Conservation (phyloP, 495 filamentous ascomycete genomes). For the Pyrenopolyporus hunteri region DNA sequence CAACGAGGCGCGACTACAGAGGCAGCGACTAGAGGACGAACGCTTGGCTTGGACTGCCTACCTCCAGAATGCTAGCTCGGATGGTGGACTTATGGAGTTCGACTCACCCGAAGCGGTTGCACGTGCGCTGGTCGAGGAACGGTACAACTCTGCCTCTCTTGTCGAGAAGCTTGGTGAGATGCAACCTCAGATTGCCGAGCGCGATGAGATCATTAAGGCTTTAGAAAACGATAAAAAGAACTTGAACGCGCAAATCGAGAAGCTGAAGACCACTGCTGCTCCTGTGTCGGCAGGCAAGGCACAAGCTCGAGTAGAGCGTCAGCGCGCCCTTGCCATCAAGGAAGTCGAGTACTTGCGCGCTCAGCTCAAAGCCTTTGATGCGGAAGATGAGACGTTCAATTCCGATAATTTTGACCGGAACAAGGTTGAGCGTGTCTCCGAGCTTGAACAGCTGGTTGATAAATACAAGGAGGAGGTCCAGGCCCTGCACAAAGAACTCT, state of each 20-base stretch:
- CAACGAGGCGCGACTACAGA: conserved; percentile 76
- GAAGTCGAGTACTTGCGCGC: conserved; percentile 93
- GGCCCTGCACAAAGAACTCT: conserved; percentile 71
- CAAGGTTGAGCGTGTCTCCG: conserved; percentile 74
- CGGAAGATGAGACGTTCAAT: conserved; percentile 85
- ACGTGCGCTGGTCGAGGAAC: conserved; percentile 78
- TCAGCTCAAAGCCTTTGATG: conserved; percentile 88
- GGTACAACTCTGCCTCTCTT: conserved; percentile 76
- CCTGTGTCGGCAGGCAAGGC: conserved; percentile 63
- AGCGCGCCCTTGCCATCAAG: conserved; percentile 81
- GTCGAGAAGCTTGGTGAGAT: conserved; percentile 77
- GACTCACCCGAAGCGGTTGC: conserved; percentile 89
- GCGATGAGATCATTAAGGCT: conserved; percentile 74
- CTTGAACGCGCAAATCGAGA: conserved; percentile 72
- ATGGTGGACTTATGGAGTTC: conserved; percentile 68
- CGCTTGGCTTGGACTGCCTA: conserved; percentile 84
- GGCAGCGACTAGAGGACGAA: conserved; percentile 89
- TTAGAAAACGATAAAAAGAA: conserved; percentile 71
- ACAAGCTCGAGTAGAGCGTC: conserved; percentile 75
- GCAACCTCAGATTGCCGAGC: conserved; percentile 79
- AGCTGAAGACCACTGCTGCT: conserved; percentile 59
- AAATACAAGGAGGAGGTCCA: conserved; percentile 86
- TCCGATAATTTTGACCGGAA: conserved; percentile 76
- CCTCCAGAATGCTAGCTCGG: conserved; percentile 68
- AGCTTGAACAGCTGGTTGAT: conserved; percentile 86